Evolutionary conservation across 176 grass and related monocot genomes (phyloP), one percentile per base, ranked within the genome.

Genomic region (Avena atlantica): DNA sequence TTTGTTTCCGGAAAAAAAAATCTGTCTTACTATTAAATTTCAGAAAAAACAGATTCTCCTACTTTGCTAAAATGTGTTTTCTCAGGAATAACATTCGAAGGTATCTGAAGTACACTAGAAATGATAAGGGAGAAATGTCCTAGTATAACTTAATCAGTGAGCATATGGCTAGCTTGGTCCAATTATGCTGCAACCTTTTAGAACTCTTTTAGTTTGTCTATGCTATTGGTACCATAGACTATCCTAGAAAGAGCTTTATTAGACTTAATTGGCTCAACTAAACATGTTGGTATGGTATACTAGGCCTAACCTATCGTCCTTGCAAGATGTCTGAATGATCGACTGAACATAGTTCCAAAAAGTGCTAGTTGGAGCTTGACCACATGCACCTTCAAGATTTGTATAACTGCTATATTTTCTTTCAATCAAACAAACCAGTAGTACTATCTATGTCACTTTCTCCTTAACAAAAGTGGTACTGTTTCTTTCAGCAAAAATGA

Each of bases 341-440:
- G 27, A 78, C 79, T 83, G 56, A 36, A 48, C 89, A 84, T 67
- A 68, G 49, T 80, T 36, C 60, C 81, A 60, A 84, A 91, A 91
- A 25, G 77, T 58, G 24, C n/a, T 24, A 58, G 14, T 51, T 78
- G 49, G 2, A 5, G 10, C 74, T 76, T 27, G 60, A 81, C 9
- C 61, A 51, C 14, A 78, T 23, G 17, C 5, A 20, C 67, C 21
- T 80, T 58, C 0, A 63, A 81, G 25, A 47, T 29, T 87, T 87
- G 58, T 7, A 31, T 48, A 45, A 17, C 57, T 80, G 13, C 29
- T 23, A 36, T 1, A 55, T 0, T 0, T 17, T 36, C 9, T 77
- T 9, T 20, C 50, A 56, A 19, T 6, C 2, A 70, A 14, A 37
- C 24, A 76, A 53, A 15, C 5, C 4, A 76, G 4, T 42, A 76